Evolutionary conservation across 257 asterid genomes (phyloP).

Genomic region (Nicotiana knightiana): DNA sequence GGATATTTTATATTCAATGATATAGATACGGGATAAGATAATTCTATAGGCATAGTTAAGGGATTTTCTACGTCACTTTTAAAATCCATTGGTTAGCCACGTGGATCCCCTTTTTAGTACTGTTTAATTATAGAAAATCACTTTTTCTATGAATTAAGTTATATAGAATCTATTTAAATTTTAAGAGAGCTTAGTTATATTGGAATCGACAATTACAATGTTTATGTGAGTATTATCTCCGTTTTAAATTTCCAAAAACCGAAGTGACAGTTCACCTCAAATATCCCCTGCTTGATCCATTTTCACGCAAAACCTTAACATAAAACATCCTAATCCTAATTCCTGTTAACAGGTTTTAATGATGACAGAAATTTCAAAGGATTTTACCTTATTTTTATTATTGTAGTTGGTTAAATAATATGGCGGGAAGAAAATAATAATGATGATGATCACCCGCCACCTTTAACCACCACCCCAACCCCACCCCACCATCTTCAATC

Average conservation of each 20-base stretch:
- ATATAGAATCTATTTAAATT: too few relatives aligned
- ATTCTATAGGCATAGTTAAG: too few relatives aligned
- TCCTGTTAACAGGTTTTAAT: neutral
- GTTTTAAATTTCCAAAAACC: neutral
- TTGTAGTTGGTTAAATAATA: slow-evolving; percentile 26
- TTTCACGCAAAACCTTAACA: slow-evolving; percentile 8
- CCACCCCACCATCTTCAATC: slow-evolving; percentile 21
- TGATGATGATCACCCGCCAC: slow-evolving; percentile 58
- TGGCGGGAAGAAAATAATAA: slow-evolving; percentile 24
- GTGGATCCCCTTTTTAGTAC: too few relatives aligned
- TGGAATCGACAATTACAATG: too few relatives aligned
- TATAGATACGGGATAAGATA: too few relatives aligned
- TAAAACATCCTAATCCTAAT: neutral
- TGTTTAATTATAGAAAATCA: too few relatives aligned
- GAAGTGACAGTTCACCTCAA: neutral
- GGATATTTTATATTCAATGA: too few relatives aligned
- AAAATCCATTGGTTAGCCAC: too few relatives aligned
- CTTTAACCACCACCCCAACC: slow-evolving; percentile 58
- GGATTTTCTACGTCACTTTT: too few relatives aligned
- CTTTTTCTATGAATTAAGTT: too few relatives aligned
- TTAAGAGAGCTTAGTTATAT: too few relatives aligned
- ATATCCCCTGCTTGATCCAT: slow-evolving; percentile 9
- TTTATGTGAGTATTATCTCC: too few relatives aligned
- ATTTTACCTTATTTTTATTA: slow-evolving; percentile 16
- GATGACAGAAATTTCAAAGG: slow-evolving; percentile 18